Base-by-base conservation (phyloP, 768 basidiomycete genomes). In the Macrocybe gigantea region DNA sequence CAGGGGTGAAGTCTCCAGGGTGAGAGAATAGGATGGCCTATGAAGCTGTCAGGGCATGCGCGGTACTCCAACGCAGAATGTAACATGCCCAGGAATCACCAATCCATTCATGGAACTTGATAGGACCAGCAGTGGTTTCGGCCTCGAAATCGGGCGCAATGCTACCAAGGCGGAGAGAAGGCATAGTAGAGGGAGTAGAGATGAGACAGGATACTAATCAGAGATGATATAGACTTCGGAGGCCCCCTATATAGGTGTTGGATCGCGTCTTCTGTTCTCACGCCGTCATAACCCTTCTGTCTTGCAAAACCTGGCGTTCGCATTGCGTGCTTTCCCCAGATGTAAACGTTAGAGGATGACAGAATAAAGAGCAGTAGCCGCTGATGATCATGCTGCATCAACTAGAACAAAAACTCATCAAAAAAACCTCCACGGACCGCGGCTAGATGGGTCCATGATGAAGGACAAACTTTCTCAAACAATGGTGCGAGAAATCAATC, bases 71-170 rank as follows among this genome's bases (percentile, higher is more conserved):
- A 33, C 11, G 34, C 15, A 45, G 31, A 29, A 42, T 52, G 30
- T 12, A 41, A n/a, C 78, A 53, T 64, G 86, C 87, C 94, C 93
- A 97, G 14, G 85, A 87, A 59, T 83, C 67, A 35, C 85, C 91
- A 62, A 93, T 85, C 83, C 83, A 97, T 31, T 96, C 83, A 62
- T 97, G 93, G 76, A 96, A 94, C 51, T 81, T 85, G 75, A 99
- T 93, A 29, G 68, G 69, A 1, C 95, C 96, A 48, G 75, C 60
- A 45, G 94, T 96, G 42, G 94, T 98, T 54, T 90, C 70, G 39
- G 94, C 94, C 57, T 87, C 75, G 59, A 97, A 97, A 69, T 98
- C 81, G 46, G 95, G 94, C 41, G 93, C 93, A 55, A 74, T 86
- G 68, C 74, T 83, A 62, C 93, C 93, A 60, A 95, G 88, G 53